phyloP scores from a whole-genome alignment of 179 eudicot species.

The Beta macrorhiza region DNA sequence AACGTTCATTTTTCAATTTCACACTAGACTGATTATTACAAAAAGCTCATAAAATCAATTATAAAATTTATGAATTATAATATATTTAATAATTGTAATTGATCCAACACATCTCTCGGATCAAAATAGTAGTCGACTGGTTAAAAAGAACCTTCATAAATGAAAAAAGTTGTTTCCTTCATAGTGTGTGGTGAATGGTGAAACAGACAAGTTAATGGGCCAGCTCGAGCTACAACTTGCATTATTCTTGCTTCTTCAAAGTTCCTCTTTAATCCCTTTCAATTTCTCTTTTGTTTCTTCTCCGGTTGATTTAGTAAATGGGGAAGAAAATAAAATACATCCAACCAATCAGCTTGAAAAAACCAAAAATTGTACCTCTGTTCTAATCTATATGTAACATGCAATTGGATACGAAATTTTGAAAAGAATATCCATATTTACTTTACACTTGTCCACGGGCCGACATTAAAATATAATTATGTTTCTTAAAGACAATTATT shows the following conservation, averaged over 20 bases:
- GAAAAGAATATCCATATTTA: background rate
- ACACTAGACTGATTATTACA: too few relatives aligned
- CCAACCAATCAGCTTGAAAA: background rate
- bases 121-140: too few relatives aligned
- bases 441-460: background rate
- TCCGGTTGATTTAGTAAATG: background rate
- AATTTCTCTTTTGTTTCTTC: background rate
- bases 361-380: constrained; percentile 5
- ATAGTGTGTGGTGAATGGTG: background rate
- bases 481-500: background rate
- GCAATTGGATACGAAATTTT: constrained; percentile 5
- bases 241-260: background rate
- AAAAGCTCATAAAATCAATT: too few relatives aligned
- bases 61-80: too few relatives aligned
- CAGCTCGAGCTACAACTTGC: constrained; percentile 5
- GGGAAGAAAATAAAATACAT: background rate
- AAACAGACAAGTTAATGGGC: background rate
- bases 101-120: too few relatives aligned
- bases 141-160: background rate
- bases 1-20: too few relatives aligned
- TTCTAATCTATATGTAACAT: constrained; percentile 8
- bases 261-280: background rate
- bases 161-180: constrained; percentile 2
- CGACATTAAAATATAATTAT: background rate
- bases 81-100: too few relatives aligned